phyloP scores from a whole-genome alignment of 345 rosid genomes.

The Alliaria petiolata region DNA sequence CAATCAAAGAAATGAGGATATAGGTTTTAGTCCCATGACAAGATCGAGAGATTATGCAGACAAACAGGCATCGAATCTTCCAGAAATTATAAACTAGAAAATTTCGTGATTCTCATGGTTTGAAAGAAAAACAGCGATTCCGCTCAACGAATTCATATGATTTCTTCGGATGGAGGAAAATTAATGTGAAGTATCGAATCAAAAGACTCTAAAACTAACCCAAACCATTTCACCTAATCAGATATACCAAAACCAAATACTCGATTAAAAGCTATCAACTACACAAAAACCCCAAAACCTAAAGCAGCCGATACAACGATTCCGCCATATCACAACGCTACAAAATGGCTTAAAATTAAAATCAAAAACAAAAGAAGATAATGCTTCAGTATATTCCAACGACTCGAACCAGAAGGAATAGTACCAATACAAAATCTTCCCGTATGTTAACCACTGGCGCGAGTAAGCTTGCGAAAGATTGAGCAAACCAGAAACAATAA shows the following conservation, averaged over 20 bases:
- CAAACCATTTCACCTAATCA: neutral
- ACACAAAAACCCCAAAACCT: slow-evolving; percentile 15
- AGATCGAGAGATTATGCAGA: neutral
- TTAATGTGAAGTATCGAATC: neutral
- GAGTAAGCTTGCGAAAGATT: neutral
- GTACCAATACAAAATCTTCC: neutral
- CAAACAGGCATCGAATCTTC: too few relatives aligned
- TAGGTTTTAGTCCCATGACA: neutral
- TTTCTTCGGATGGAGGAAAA: neutral
- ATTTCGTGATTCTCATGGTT: neutral
- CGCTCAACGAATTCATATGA: neutral
- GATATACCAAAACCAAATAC: neutral
- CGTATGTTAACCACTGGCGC: neutral
- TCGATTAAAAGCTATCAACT: neutral
- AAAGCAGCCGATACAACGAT: neutral
- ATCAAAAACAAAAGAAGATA: neutral
- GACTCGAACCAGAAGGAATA: neutral
- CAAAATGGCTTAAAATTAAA: neutral
- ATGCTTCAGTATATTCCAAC: neutral
- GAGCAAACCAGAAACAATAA: neutral
- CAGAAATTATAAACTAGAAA: neutral
- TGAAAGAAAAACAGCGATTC: neutral
- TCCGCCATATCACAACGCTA: neutral
- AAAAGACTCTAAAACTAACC: neutral
- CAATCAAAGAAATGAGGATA: neutral